Evolutionary conservation across 2,329 filamentous ascomycete species (phyloP).

Genomic region (Madurella fahalii): DNA sequence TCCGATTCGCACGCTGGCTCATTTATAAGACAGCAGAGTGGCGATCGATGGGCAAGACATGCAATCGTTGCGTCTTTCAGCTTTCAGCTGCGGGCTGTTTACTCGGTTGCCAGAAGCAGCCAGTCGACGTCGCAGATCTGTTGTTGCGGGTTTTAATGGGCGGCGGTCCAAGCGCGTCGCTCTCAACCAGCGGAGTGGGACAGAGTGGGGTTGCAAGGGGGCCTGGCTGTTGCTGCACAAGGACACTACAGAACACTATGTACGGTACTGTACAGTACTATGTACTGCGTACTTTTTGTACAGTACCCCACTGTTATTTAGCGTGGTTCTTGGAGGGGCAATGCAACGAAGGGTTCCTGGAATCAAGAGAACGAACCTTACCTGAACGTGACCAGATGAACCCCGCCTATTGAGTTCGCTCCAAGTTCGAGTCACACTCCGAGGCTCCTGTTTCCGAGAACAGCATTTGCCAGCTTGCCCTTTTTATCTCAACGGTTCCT

Average conservation of each 20-base stretch:
- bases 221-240: no score
- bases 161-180: not conserved
- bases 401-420: no score
- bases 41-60: not conserved
- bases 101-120: conserved; percentile 19
- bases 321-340: no score
- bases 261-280: no score
- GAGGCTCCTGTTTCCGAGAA: no score
- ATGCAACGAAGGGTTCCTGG: no score
- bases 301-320: not conserved
- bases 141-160: conserved; percentile 11
- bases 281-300: no score
- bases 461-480: no score
- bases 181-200: not conserved
- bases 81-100: conserved; percentile 10
- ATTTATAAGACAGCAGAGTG: not conserved
- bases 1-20: not conserved
- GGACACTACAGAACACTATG: no score
- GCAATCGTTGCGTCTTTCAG: not conserved
- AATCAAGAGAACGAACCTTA: no score
- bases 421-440: no score
- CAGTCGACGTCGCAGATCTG: conserved; percentile 4
- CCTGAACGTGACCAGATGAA: no score
- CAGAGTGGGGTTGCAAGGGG: not conserved
- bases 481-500: not conserved